phyloP scores from a whole-genome alignment of 805 yeast genomes.

The Teunomyces tritomae region DNA sequence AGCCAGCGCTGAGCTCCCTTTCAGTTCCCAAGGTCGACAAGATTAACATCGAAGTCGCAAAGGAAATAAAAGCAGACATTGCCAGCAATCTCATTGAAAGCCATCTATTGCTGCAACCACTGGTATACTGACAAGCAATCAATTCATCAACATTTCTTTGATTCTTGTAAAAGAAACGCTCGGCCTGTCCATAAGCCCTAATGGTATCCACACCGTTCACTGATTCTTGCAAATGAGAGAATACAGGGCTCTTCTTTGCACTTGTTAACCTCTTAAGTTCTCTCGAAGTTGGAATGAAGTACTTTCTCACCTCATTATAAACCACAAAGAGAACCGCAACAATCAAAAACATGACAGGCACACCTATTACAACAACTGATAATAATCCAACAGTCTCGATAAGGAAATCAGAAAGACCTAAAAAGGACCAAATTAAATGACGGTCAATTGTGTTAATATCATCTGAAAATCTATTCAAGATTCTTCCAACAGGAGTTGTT shows the following conservation, averaged over 20 bases:
- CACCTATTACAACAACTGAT: conserved; percentile 27
- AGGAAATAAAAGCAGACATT: conserved; percentile 33
- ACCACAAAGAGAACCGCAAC: conserved; percentile 23
- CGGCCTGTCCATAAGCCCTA: conserved; percentile 29
- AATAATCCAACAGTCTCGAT: conserved; percentile 27
- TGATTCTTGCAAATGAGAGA: conserved; percentile 37
- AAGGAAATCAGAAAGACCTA: conserved; percentile 19
- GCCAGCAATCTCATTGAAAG: conserved; percentile 36
- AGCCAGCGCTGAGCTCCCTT: conserved; percentile 27
- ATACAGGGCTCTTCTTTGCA: conserved; percentile 30
- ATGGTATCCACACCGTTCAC: conserved; percentile 37
- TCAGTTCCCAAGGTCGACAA: conserved; percentile 22
- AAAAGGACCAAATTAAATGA: conserved; percentile 31
- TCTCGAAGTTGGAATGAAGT: conserved; percentile 34
- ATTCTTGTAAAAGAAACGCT: conserved; percentile 26
- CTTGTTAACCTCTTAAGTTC: conserved; percentile 33
- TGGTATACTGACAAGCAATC: conserved; percentile 19
- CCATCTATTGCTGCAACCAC: conserved; percentile 32
- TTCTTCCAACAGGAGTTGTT: conserved; percentile 40
- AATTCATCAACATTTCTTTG: conserved; percentile 23
- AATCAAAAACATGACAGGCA: conserved; percentile 33
- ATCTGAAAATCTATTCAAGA: conserved; percentile 38
- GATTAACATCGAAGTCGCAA: conserved; percentile 25
- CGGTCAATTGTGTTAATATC: conserved; percentile 34
- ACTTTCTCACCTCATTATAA: conserved; percentile 29